Evolutionary conservation across 148 eudicot species (phyloP).

Genomic region (Silene uniflora): DNA sequence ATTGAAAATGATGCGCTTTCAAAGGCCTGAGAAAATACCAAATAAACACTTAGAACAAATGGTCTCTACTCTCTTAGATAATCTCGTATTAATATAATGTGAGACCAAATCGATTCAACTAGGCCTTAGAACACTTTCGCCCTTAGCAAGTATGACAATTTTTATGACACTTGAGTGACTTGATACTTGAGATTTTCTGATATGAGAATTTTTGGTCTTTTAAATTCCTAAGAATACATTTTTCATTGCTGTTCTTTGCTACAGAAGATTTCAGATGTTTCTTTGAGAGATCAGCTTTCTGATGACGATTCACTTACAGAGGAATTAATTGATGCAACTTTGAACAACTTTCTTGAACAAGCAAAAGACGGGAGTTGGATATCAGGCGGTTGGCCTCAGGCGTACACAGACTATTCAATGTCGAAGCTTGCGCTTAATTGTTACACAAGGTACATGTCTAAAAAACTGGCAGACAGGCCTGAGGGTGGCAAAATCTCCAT

Average conservation of each 20-base stretch:
- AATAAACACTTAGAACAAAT: too few relatives aligned
- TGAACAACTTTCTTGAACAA: conserved; percentile 64
- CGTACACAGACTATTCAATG: conserved; percentile 71
- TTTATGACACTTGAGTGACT: not conserved
- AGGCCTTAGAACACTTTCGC: not conserved
- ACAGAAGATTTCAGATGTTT: conserved; percentile 60
- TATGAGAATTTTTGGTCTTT: not conserved
- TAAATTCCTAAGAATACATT: not conserved
- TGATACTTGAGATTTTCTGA: not conserved
- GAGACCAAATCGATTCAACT: too few relatives aligned
- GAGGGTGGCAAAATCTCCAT: conserved; percentile 66
- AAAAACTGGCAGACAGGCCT: conserved; percentile 47
- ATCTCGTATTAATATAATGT: too few relatives aligned
- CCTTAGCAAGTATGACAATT: not conserved
- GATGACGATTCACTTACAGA: conserved; percentile 55
- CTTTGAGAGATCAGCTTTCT: conserved; percentile 66
- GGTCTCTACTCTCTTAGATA: too few relatives aligned
- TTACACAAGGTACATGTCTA: conserved; percentile 73
- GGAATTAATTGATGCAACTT: conserved; percentile 58
- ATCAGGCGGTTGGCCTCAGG: conserved; percentile 72
- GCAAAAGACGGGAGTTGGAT: conserved; percentile 71
- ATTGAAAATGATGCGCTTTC: too few relatives aligned
- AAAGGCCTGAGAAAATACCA: too few relatives aligned
- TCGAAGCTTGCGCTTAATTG: conserved; percentile 84
- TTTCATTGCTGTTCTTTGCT: not conserved